Percentiles rank a stretch among this genome's conserved stretches.
Evolutionary conservation across 164 flowering plant species (phyloP).

Genomic region (Platanus orientalis): DNA sequence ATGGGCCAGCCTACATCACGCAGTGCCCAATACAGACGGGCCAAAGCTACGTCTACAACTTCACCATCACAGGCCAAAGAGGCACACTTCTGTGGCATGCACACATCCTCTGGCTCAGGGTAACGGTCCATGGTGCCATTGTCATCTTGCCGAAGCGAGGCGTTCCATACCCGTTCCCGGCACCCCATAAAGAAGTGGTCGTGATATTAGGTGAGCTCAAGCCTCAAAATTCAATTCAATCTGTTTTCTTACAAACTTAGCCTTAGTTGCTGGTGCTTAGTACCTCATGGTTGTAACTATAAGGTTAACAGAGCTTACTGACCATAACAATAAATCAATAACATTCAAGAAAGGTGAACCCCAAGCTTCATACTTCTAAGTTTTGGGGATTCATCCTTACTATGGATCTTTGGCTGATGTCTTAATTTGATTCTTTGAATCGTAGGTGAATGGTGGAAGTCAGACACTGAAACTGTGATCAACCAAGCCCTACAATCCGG

Average conservation of each 20-base stretch:
- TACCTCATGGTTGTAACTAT: too few relatives aligned
- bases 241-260: too few relatives aligned
- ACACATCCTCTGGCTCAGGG: constrained; percentile 72
- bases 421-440: not conserved
- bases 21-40: constrained; percentile 82
- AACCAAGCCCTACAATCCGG: constrained; percentile 60
- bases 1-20: constrained; percentile 84
- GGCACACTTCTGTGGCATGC: constrained; percentile 86
- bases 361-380: too few relatives aligned
- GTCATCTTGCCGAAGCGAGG: constrained; percentile 73
- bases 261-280: too few relatives aligned
- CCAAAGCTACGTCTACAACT: constrained; percentile 60
- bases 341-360: too few relatives aligned
- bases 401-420: too few relatives aligned
- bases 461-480: constrained; percentile 69
- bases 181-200: constrained; percentile 58
- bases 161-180: constrained; percentile 74
- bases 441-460: constrained; percentile 88
- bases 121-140: constrained; percentile 69
- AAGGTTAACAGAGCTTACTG: too few relatives aligned
- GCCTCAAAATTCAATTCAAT: too few relatives aligned
- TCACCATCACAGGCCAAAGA: constrained; percentile 74
- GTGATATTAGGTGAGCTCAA: constrained; percentile 49
- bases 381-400: too few relatives aligned
- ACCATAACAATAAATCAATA: too few relatives aligned